phyloP scores from a whole-genome alignment of 2,329 filamentous ascomycete species.

The Biscogniauxia sp. region DNA sequence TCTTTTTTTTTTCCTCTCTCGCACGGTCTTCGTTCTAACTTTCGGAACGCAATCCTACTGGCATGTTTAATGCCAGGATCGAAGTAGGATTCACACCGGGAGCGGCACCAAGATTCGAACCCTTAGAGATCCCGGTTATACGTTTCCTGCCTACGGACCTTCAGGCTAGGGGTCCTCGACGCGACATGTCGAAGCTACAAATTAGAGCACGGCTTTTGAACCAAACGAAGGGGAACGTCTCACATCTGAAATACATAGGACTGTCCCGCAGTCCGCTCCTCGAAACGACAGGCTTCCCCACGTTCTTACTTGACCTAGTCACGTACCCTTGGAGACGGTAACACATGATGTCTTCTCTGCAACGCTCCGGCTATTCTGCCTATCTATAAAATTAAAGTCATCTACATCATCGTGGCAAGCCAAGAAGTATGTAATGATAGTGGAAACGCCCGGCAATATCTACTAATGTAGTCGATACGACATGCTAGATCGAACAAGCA shows the following conservation, averaged over 20 bases:
- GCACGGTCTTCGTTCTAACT: too few species aligned
- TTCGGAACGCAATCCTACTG: too few species aligned
- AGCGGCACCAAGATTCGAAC: too few species aligned
- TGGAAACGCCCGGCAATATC: neutral
- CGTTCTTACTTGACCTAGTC: neutral
- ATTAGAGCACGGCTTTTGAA: neutral
- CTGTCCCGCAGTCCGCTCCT: neutral
- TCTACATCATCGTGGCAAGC: constrained; percentile 4
- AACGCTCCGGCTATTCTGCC: constrained; percentile 2
- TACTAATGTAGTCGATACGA: neutral
- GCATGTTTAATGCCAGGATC: too few species aligned
- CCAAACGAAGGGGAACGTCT: neutral
- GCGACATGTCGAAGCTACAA: neutral
- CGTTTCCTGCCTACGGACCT: neutral
- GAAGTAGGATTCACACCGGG: too few species aligned
- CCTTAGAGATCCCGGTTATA: too few species aligned
- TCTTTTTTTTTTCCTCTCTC: too few species aligned
- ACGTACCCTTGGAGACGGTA: constrained; percentile 1
- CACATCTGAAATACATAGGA: neutral
- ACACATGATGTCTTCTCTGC: constrained; percentile 2
- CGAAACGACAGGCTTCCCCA: neutral
- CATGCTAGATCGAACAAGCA: neutral
- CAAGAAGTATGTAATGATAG: neutral
- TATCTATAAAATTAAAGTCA: neutral
- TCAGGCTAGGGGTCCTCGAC: neutral